A percentile compares a stretch with the other conserved stretches of the same genome.
Evolutionary conservation across 192 early-diverging fungal species (phyloP).

Genomic region (Cetraspora pellucida): DNA sequence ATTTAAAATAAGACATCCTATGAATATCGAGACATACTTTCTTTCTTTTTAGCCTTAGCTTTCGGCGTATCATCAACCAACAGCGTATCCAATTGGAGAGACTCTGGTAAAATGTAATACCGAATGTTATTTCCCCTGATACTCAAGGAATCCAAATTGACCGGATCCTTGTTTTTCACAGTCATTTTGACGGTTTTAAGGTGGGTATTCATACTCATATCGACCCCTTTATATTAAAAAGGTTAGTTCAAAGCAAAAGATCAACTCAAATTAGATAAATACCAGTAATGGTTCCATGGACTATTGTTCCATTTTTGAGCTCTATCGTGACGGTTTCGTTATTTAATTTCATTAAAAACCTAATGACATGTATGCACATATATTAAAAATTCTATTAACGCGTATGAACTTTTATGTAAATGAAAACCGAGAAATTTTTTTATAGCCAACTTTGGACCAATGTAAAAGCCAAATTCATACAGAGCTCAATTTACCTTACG

Average conservation of each 20-base stretch:
- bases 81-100: conserved; percentile 92
- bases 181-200: conserved; percentile 99
- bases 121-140: conserved; percentile 95
- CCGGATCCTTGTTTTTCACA: conserved; percentile 88
- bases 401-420: too few relatives aligned
- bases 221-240: conserved; percentile 65
- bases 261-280: neutral
- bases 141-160: conserved; percentile 87
- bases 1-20: neutral
- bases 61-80: conserved; percentile 95
- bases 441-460: too few relatives aligned
- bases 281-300: conserved; percentile 92
- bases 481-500: too few relatives aligned
- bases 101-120: conserved; percentile 95
- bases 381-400: too few relatives aligned
- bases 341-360: conserved; percentile 97
- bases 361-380: conserved; percentile 32
- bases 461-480: too few relatives aligned
- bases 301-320: conserved; percentile 97
- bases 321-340: conserved; percentile 98
- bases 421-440: too few relatives aligned
- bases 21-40: conserved; percentile 41
- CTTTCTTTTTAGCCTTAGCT: conserved; percentile 86
- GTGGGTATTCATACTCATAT: conserved; percentile 99
- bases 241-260: neutral